Evolutionary conservation across 2,329 filamentous ascomycete genomes (phyloP), one percentile per base, ranked within the genome.

Genomic region (Cordyceps militaris): DNA sequence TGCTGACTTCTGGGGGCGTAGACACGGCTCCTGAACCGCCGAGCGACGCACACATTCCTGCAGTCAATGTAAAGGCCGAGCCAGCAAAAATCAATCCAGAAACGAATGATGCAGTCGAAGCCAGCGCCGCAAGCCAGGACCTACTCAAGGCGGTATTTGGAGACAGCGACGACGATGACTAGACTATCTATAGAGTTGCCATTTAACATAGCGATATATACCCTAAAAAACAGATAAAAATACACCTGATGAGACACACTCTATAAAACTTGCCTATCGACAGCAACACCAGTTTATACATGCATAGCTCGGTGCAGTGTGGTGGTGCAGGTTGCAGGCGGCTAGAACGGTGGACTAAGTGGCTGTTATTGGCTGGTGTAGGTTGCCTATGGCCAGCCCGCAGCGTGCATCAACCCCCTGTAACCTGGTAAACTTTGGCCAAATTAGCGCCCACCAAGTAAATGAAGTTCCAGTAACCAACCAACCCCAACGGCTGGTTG

Each of bases 61-160:
- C 59, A 9, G 38, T 28, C 11, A 40, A 44, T 19, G 61, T 61
- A 46, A 59, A 60, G 43, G 57, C 63, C 34, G 66, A 63, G 32
- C 24, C 36, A 44, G 63, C 69, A 9, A 70, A 74, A 34, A 79
- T 94, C 24, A 83, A 96, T 68, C 80, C 85, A 0, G 88, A 90
- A 61, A 82, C 78, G 63, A 96, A 96, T 43, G 69, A 73, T 42
- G 71, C 71, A 10, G 66, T 96, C 10, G 89, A 95, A 66, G 86
- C 81, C 0, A 78, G 85, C 65, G 80, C 84, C 56, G 89, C 91
- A 1, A 85, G 87, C 16, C 89, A 92, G 50, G 89, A 88, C 44
- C 86, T 97, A 0, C 91, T 97, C 65, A 89, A 84, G 64, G 89
- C 91, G n/a, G 91, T 97, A 30, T 97, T 97, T 79, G 93, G 92